These are phyloP conservation scores for Eimeria mitis DNA, from an alignment of 169 alveolate genomes.

Conservation along the genomic window DNA sequence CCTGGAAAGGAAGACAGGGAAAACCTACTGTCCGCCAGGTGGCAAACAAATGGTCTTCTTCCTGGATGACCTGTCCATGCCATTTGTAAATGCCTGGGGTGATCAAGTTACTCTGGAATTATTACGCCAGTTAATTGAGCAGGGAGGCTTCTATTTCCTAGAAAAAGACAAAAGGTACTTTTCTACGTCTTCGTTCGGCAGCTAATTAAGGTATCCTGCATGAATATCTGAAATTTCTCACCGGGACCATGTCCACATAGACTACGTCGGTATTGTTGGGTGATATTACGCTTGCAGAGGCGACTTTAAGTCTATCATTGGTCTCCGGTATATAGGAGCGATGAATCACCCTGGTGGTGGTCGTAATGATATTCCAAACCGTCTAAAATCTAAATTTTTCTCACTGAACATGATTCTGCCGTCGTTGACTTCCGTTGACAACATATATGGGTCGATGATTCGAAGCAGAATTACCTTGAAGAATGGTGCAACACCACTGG, in stretches of 20 bases:
- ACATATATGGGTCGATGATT: conserved; percentile 97
- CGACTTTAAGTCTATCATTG: conserved; percentile 93
- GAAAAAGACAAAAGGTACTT: conserved; percentile 94
- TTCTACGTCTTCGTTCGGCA: neutral
- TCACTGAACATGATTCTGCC: conserved; percentile 97
- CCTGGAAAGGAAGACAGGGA: conserved; percentile 97
- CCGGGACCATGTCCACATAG: neutral
- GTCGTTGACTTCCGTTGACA: conserved; percentile 95
- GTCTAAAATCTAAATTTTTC: conserved; percentile 97
- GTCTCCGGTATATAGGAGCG: conserved; percentile 96
- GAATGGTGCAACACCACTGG: conserved; percentile 82
- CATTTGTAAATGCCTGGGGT: conserved; percentile 98
- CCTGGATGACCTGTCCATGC: conserved; percentile 98
- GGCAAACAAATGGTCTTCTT: conserved; percentile 95
- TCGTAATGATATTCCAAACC: conserved; percentile 98
- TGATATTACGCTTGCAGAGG: conserved; percentile 88
- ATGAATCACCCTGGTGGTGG: conserved; percentile 99
- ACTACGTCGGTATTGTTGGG: no score
- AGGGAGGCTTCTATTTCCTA: conserved; percentile 97
- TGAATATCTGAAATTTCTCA: neutral
- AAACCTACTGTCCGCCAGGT: conserved; percentile 96
- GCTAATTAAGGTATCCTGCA: neutral
- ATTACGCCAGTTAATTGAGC: conserved; percentile 95
- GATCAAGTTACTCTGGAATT: conserved; percentile 97
- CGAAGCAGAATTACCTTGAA: conserved; percentile 94